Evolutionary conservation across 345 rosid genomes (phyloP), one percentile per base, ranked within the genome.

Genomic region (Hirschfeldia incana): DNA sequence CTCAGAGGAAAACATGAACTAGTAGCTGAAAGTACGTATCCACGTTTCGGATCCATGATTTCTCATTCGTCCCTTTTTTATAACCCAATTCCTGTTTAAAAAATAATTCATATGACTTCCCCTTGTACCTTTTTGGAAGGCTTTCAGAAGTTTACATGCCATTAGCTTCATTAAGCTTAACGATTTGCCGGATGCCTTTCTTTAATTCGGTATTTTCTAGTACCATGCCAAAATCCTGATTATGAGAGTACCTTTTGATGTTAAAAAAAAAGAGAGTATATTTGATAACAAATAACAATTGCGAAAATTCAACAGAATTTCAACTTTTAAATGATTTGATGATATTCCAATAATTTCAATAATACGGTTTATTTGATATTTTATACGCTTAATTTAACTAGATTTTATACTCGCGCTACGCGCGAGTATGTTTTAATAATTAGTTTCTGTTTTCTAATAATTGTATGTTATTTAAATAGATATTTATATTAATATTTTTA

Each of bases 11-110:
- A 21, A 21, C 21, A 21, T 21, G 5, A 28, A 30, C 2, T 42
- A 30, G 1, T 11, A 77, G 70, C 55, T 69, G 5, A 61, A 21
- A 21, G 21, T 21, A 69, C 64, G 12, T 70, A 13, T 65, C 12
- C 26, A 70, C 26, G 46, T 51, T 71, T 78, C 42, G 46, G 28
- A 33, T n/a, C 76, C 58, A 27, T 37, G 12, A 28, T 71, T 55
- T 36, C 34, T 6, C 64, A 30, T 46, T 49, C 73, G 39, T 16
- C 59, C 60, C 4, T 42, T 21, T 21, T 21, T 21, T 21, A 21
- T 21, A 21, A 21, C 21, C 21, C 21, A 21, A 21, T 21, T 21
- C 21, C 21, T 21, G 21, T 21, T 21, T 21, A 21, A 21, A 21
- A 21, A 21, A 21, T 21, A 21, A 21, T 21, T 21, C 21, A 21